phyloP scores from a whole-genome alignment of 1,284 basidiomycete species.

The Papiliotrema fonsecae region DNA sequence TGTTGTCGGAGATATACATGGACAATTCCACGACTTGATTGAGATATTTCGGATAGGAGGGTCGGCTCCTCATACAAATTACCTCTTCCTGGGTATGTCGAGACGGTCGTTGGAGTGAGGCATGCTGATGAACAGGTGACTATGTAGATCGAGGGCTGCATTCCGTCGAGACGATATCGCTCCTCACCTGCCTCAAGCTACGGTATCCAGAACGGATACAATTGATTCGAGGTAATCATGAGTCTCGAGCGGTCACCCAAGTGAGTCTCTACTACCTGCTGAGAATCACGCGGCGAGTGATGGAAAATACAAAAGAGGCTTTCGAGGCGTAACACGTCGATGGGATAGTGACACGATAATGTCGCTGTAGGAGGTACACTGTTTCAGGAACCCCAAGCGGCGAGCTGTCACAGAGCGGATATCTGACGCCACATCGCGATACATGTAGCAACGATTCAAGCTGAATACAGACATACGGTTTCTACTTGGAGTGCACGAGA shows the following conservation, averaged over 20 bases:
- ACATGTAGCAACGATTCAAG: too few relatives aligned
- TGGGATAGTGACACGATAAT: constrained; percentile 16
- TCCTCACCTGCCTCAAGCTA: constrained; percentile 93
- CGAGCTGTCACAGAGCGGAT: constrained; percentile 41
- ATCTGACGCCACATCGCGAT: constrained; percentile 31
- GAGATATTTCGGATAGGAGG: constrained; percentile 99
- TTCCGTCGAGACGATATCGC: constrained; percentile 96
- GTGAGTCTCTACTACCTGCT: constrained; percentile 50
- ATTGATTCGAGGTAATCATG: constrained; percentile 96
- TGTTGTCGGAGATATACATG: constrained; percentile 98
- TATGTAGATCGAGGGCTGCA: constrained; percentile 97
- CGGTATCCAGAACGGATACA: constrained; percentile 96
- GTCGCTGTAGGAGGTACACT: constrained; percentile 22
- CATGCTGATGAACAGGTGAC: constrained; percentile 60
- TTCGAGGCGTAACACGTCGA: constrained; percentile 27
- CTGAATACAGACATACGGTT: constrained; percentile 81
- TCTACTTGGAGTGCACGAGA: constrained; percentile 96
- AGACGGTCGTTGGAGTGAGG: not conserved
- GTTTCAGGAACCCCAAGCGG: constrained; percentile 23
- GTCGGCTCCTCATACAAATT: constrained; percentile 93
- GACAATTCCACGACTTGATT: constrained; percentile 97
- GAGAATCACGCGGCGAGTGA: constrained; percentile 13
- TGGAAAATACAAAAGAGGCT: constrained; percentile 43
- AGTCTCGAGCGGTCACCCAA: constrained; percentile 96
- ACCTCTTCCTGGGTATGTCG: constrained; percentile 82